Evolutionary conservation across 331 rosid genomes (phyloP).

Genomic region (Malus hybrid): DNA sequence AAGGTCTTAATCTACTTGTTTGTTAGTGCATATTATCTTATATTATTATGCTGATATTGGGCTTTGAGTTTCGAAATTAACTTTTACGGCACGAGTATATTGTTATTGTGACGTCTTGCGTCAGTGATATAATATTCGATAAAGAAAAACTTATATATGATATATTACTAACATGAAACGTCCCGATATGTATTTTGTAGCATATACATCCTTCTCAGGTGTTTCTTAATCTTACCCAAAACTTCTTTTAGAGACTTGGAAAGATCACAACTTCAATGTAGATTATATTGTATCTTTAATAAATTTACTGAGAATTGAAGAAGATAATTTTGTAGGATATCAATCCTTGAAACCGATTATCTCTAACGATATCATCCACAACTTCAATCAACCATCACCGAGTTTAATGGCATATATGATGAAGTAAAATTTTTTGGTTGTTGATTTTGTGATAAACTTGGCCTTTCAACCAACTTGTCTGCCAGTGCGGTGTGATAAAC

Average conservation of each 20-base stretch:
- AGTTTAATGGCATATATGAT: not conserved
- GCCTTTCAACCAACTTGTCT: not conserved
- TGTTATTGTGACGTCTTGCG: no score
- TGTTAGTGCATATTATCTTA: slow-evolving; percentile 3
- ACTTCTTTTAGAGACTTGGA: no score
- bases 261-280: no score
- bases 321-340: not conserved
- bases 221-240: no score
- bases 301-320: not conserved
- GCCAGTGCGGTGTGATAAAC: not conserved
- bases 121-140: no score
- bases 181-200: no score
- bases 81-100: no score
- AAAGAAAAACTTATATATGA: no score
- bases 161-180: no score
- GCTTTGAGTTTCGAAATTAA: not conserved
- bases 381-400: not conserved
- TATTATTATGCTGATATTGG: not conserved
- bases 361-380: not conserved
- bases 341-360: not conserved
- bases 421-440: not conserved
- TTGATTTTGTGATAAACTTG: not conserved
- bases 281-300: no score
- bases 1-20: not conserved
- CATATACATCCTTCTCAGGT: no score